Base-by-base conservation (phyloP, 2,329 filamentous ascomycete genomes). In the Colletotrichum limetticola region DNA sequence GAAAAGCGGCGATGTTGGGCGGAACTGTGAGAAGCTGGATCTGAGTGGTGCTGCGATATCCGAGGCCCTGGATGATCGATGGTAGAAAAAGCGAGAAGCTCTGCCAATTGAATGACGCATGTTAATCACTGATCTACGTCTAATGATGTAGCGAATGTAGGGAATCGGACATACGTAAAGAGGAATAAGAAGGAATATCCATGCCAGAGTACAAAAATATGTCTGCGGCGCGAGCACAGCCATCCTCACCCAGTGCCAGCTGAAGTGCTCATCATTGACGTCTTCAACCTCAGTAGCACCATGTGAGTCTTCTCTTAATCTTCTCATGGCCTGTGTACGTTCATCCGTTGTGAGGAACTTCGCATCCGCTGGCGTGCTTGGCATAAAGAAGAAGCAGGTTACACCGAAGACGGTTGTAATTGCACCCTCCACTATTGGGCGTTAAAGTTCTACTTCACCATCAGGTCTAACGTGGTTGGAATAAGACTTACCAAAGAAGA, bases 241-340 rank as follows among this genome's bases (percentile, higher is more conserved):
- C 76, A 80, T 78, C 57, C 76, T 76, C 52, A 85, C 82, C 83
- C 82, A 85, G 62, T 80, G 78, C 84, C 83, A 86, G 63, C 78
- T 78, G 62, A 84, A 82, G 53, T 77, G 78, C 72, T 85, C 83
- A 8, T 82, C 74, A 19, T 83, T 80, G 7, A 85, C 81, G 35
- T 71, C 71, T 55, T 78, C 74, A 12, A 76, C 60, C 1, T 52
- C 60, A 4, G 42, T 49, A 22, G 42, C 42, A 4, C 42, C 42
- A 22, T 49, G 42, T 1, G 19, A 49, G 5, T 49, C 42, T 49
- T 49, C 19, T 49, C 42, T 49, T 11, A 22, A 49, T 5, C 42
- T 49, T 11, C 42, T 49, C 19, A 22, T 49, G 3, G 19, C 8
- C 12, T 49, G 42, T 49, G 19, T 49, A n/a, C 19, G 19, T 49